Evolutionary conservation across 2,329 filamentous ascomycete species (phyloP), one percentile per base, ranked within the genome.

Genomic region (Calonectria honghensis): DNA sequence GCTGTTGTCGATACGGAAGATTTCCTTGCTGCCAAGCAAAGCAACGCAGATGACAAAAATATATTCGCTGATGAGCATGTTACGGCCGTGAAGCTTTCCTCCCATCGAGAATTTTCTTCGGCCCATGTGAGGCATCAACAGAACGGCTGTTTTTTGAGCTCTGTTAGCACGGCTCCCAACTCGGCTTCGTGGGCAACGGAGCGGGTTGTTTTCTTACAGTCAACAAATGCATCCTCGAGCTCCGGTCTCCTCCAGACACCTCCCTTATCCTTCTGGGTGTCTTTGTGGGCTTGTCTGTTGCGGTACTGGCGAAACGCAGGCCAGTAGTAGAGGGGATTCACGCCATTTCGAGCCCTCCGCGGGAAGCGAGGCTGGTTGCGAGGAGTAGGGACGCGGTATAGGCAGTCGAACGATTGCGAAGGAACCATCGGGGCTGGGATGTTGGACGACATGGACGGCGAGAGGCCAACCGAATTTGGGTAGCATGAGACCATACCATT

Each of bases 21-120:
- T 86, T 77, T 86, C 85, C 73, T 86, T 86, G 83, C 84, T 85
- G 13, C 85, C 85, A 4, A 86, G 81, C 11, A 86, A 41, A 4
- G 82, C 83, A 68, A 86, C 79, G 57, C 85, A 86, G 69, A 86
- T 84, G 66, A 83, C 82, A 72, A 86, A 93, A 57, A 94, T 88
- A 83, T 94, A 94, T 83, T 93, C 91, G 80, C 89, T 90, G 79
- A 94, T 93, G 71, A 94, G 87, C 89, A 93, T 93, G 84, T 94
- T 94, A 64, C 93, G 90, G 6, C 93, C 92, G 78, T 92, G 91
- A 50, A 91, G 90, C 81, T 92, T 90, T 45, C 90, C 89, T 76
- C 90, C 89, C 85, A 92, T 92, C 73, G 90, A 91, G 81, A 92
- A 93, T 85, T 94, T 94, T 79, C 91, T 89, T 66, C 92, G 88